Conservation (phyloP, 208 protist species). For the Trypanosoma scelopori region DNA sequence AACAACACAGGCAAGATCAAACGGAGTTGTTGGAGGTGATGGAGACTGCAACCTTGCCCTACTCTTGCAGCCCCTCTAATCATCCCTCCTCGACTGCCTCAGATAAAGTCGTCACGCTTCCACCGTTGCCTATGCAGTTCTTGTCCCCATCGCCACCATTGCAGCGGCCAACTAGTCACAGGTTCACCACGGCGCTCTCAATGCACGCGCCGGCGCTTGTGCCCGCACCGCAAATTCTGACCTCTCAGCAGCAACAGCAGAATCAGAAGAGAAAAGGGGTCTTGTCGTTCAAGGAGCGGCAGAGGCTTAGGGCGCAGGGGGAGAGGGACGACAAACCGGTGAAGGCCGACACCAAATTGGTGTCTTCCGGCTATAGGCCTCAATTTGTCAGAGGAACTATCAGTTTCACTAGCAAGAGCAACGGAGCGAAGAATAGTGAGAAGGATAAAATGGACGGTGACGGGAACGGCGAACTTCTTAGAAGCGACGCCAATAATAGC, state of each 20-base stretch:
- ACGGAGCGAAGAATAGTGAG: background rate
- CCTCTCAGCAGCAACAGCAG: background rate
- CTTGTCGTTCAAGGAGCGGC: constrained; percentile 12
- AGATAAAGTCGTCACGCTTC: too few relatives aligned
- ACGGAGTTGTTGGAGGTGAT: too few relatives aligned
- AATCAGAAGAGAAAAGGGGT: background rate
- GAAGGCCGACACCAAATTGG: background rate
- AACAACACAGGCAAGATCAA: too few relatives aligned
- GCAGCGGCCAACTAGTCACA: too few relatives aligned
- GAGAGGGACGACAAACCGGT: background rate
- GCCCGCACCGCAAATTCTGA: too few relatives aligned
- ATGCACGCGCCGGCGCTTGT: too few relatives aligned
- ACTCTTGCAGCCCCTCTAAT: too few relatives aligned
- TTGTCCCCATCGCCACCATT: too few relatives aligned
- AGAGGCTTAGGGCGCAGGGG: constrained; percentile 4
- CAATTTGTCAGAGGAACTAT: background rate
- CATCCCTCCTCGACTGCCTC: too few relatives aligned
- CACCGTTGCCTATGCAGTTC: too few relatives aligned
- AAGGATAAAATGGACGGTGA: background rate
- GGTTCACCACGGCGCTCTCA: too few relatives aligned
- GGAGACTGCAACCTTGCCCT: too few relatives aligned
- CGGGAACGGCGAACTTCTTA: background rate
- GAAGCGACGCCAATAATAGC: background rate
- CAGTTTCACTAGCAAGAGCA: background rate
- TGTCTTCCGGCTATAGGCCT: background rate